Conservation (phyloP, 129 eudicot genomes). For the Flaveria brownii region DNA sequence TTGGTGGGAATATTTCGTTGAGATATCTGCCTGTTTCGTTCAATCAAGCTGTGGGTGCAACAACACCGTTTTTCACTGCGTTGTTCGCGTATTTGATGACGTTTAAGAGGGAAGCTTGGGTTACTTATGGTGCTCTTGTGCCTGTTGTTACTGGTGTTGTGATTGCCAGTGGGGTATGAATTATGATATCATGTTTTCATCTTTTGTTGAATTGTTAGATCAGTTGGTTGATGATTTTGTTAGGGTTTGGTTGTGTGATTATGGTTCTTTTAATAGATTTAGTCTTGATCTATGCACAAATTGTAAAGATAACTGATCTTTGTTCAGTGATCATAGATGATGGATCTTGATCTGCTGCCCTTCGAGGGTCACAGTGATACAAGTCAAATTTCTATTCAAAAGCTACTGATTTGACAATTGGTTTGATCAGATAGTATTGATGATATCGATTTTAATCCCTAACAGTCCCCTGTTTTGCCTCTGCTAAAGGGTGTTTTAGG, state of each 20-base stretch:
- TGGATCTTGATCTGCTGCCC: conserved; percentile 4
- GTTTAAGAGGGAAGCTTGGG: conserved; percentile 78
- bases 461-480: background rate
- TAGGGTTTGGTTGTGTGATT: no score
- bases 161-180: conserved; percentile 91
- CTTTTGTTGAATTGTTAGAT: background rate
- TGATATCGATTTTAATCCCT: background rate
- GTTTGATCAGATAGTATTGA: background rate
- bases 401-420: background rate
- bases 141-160: conserved; percentile 96
- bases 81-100: conserved; percentile 92
- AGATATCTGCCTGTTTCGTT: conserved; percentile 84
- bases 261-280: no score
- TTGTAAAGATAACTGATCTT: background rate
- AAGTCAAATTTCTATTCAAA: background rate
- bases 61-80: conserved; percentile 95
- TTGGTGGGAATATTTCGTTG: conserved; percentile 84
- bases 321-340: background rate
- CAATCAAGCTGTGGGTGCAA: conserved; percentile 97
- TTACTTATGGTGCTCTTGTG: conserved; percentile 78
- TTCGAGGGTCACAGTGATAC: background rate
- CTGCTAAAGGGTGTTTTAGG: background rate
- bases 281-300: conserved; percentile 11
- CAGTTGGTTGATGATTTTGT: no score
- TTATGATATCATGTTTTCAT: background rate